A percentile compares a stretch with the other conserved stretches of the same genome.
Evolutionary conservation across 2,329 filamentous ascomycete genomes (phyloP).

Genomic region (Fusarium sp.): DNA sequence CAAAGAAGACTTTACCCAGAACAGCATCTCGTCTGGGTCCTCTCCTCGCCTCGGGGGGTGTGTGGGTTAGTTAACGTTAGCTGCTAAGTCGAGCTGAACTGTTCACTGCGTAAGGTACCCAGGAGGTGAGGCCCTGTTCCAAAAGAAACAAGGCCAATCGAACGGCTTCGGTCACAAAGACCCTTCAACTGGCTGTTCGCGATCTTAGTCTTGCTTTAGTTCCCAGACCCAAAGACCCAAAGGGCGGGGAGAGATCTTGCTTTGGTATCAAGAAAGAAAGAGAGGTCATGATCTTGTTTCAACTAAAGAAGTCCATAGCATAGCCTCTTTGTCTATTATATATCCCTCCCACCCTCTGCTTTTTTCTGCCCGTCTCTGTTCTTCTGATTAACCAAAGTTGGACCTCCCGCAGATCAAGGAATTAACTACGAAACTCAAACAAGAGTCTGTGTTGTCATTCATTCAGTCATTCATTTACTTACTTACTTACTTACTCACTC

Average conservation of each 20-base stretch:
- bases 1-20: conserved; percentile 41
- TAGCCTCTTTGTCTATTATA: not conserved
- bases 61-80: not conserved
- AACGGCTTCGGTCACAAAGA: conserved; percentile 42
- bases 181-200: conserved; percentile 36
- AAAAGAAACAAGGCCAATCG: conserved; percentile 26
- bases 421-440: conserved; percentile 28
- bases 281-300: conserved; percentile 6
- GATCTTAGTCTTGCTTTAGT: conserved; percentile 22
- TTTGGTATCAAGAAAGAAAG: not conserved
- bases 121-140: not conserved
- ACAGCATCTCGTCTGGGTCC: conserved; percentile 19
- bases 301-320: not conserved
- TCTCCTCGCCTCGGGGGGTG: not conserved
- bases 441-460: conserved; percentile 6
- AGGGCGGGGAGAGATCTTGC: conserved; percentile 20
- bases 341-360: not conserved
- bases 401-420: not conserved
- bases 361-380: not conserved
- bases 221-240: conserved; percentile 37
- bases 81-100: not conserved
- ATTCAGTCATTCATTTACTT: not conserved
- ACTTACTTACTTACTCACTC: not conserved
- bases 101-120: not conserved
- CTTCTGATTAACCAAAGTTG: not conserved